Conservation (phyloP, 176 grass and related monocot species). For the Calamus simplicifolius region DNA sequence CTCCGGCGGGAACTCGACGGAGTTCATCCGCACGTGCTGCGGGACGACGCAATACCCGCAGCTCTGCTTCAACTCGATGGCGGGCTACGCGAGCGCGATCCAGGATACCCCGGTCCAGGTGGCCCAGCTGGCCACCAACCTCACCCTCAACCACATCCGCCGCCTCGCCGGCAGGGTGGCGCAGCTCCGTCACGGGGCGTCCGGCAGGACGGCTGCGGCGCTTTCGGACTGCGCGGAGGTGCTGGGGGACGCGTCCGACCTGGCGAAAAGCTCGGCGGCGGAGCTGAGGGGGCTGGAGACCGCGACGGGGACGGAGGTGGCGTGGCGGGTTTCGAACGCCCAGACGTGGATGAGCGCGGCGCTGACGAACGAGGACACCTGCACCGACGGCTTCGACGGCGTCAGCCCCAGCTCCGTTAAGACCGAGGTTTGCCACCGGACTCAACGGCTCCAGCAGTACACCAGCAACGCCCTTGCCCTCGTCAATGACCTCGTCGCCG, state of each 20-base stretch:
- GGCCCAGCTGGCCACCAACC: background rate
- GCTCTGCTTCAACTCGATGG: slow-evolving; percentile 38
- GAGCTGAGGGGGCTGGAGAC: background rate
- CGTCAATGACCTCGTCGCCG: slow-evolving; percentile 14
- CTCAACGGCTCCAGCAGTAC: slow-evolving; percentile 13
- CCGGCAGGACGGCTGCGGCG: slow-evolving; percentile 12
- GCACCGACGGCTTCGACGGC: slow-evolving; percentile 30
- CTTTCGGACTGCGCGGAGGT: background rate
- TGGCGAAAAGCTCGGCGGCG: slow-evolving; percentile 2
- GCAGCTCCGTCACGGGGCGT: background rate
- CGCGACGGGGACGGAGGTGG: slow-evolving; percentile 16
- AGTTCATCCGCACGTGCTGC: slow-evolving; percentile 16
- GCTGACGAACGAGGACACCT: slow-evolving; percentile 50
- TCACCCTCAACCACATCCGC: slow-evolving; percentile 4
- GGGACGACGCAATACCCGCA: slow-evolving; percentile 8
- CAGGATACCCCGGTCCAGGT: too few relatives aligned
- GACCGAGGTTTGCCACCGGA: background rate
- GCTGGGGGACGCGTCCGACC: too few relatives aligned
- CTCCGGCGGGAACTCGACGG: background rate
- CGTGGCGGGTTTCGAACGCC: slow-evolving; percentile 45
- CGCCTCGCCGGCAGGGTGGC: slow-evolving; percentile 8
- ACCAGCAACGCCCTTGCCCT: slow-evolving; percentile 51
- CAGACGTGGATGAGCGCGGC: slow-evolving; percentile 66
- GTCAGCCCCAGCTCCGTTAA: background rate
- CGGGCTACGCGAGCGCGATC: too few relatives aligned